Conservation (phyloP, 1,139 yeast species). For the Kurtzmaniella quercitrusa region DNA sequence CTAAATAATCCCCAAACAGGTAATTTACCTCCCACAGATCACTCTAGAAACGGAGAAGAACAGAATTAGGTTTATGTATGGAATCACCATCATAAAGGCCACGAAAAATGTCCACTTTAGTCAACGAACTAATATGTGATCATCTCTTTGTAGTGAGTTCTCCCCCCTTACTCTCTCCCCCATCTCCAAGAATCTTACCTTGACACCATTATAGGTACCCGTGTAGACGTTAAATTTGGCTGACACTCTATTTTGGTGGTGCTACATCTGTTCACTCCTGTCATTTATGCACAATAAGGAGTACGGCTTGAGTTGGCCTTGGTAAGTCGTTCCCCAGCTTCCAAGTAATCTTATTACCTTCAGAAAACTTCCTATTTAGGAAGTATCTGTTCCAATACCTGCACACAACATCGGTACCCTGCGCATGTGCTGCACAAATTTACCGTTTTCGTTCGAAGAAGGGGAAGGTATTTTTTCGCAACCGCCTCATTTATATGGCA, state of each 20-base stretch:
- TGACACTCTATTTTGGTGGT: no score
- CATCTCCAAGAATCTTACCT: no score
- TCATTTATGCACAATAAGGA: not conserved
- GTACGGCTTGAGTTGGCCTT: not conserved
- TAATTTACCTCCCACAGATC: not conserved
- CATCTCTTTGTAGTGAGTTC: no score
- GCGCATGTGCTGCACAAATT: not conserved
- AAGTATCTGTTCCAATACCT: not conserved
- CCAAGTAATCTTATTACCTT: not conserved
- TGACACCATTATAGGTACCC: no score
- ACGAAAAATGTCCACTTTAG: no score
- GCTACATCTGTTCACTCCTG: not conserved
- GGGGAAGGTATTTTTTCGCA: not conserved
- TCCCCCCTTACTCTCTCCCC: no score
- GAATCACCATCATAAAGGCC: no score
- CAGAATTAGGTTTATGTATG: no score
- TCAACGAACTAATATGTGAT: no score
- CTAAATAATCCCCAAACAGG: not conserved
- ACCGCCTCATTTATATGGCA: not conserved
- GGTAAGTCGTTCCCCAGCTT: not conserved
- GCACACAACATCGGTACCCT: not conserved
- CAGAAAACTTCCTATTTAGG: conserved; percentile 1
- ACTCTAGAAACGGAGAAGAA: not conserved
- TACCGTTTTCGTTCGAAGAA: not conserved
- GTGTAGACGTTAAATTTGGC: no score